Percentiles rank a stretch among this genome's conserved stretches.
phyloP scores from a whole-genome alignment of 176 grass and related monocot species.

The Pontederia crassipes region DNA sequence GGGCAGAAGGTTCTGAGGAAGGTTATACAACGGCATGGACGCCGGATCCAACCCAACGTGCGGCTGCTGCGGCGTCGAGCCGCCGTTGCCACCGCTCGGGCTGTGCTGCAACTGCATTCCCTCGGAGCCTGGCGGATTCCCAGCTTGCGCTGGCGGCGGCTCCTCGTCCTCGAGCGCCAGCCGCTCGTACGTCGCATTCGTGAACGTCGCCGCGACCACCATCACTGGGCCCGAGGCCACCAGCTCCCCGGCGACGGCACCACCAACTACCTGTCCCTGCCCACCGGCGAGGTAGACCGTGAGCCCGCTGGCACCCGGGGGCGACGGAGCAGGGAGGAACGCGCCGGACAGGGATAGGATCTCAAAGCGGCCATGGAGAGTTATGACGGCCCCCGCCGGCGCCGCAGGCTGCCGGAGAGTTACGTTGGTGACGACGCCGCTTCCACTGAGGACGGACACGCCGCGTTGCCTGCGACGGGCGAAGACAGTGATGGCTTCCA shows the following conservation, averaged over 20 bases:
- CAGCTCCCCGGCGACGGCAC: conserved; percentile 41
- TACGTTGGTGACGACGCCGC: conserved; percentile 55
- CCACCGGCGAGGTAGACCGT: conserved; percentile 52
- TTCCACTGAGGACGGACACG: conserved; percentile 48
- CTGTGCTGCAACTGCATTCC: conserved; percentile 18
- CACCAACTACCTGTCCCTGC: conserved; percentile 56
- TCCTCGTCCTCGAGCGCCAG: conserved; percentile 51
- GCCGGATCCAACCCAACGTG: conserved; percentile 26
- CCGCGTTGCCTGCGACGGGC: conserved; percentile 45
- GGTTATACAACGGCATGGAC: conserved; percentile 48
- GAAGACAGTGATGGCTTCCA: conserved; percentile 42
- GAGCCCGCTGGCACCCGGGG: conserved; percentile 39
- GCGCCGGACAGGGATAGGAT: conserved; percentile 64
- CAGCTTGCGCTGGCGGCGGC: background rate
- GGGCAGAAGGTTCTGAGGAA: conserved; percentile 51
- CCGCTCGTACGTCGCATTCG: conserved; percentile 64
- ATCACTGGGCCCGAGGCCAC: conserved; percentile 54
- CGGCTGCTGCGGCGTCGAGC: background rate
- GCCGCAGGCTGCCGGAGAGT: conserved; percentile 43
- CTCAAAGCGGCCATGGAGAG: conserved; percentile 62
- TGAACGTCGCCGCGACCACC: conserved; percentile 54
- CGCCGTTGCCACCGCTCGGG: conserved; percentile 14
- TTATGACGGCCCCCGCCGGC: conserved; percentile 31
- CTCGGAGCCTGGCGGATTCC: conserved; percentile 3
- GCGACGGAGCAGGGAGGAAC: conserved; percentile 51